Base-by-base conservation (phyloP, 352 stramenopile species). In the Phytophthora uliginosa region DNA sequence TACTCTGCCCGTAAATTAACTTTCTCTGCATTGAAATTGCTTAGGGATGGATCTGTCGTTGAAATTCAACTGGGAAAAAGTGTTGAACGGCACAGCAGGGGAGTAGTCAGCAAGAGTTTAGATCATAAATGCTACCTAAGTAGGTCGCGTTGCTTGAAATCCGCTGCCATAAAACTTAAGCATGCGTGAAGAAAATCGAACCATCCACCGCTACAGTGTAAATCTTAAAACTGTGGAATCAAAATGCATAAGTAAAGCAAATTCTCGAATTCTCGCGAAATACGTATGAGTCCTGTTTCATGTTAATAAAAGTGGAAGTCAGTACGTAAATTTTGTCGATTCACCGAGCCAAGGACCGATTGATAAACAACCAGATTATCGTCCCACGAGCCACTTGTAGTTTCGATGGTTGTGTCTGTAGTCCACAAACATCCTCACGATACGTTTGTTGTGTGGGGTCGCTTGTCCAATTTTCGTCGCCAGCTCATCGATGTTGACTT, bases 61-160 rank as follows among this genome's bases (percentile, higher is more conserved):
- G 48, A 20, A 54, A 10, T 54, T 54, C 22, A 31, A 54, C 48
- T 54, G 48, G 20, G 48, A 54, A n/a, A 58, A 58, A 38, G 52
- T 58, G 24, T 18, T 58, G 15, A 38, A 58, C 28, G 52, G 52
- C 22, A 54, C 52, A 24, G 18, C 52, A 42, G 13, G 26, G 40
- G 18, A 6, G 0, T 40, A 58, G 20, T 17, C 28, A 54, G 18
- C 18, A n/a, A 8, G 6, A 51, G 7, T 22, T 22, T 24, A n/a
- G 17, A 51, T n/a, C 42, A n/a, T 15, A 51, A 51, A 12, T 15
- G 9, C 34, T 31, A 31, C 28, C 28, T 31, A 31, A 31, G 0
- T 8, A 8, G 28, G 28, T 31, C 28, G 28, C 28, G 4, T 31
- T 31, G 4, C 28, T 31, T 31, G 28, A 42, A 15, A 42, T 42